Conservation (phyloP, 176 grass and related monocot genomes). For the Alopecurus myosuroides region DNA sequence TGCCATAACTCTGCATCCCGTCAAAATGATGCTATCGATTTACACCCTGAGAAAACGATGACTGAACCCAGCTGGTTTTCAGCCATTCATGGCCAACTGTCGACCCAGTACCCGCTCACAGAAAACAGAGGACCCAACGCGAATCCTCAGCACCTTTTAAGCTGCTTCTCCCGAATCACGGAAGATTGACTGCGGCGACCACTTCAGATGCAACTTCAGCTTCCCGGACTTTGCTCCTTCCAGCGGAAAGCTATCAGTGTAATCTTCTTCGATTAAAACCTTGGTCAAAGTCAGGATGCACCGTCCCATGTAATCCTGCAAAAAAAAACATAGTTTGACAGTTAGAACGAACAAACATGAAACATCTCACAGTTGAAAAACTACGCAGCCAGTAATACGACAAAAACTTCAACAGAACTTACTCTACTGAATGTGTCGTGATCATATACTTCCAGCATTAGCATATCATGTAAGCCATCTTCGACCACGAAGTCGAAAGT, state of each 20-base stretch:
- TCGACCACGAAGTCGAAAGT: conserved; percentile 92
- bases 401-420: conserved; percentile 17
- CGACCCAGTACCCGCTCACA: neutral
- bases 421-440: conserved; percentile 94
- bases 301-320: conserved; percentile 79
- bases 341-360: neutral
- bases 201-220: conserved; percentile 86
- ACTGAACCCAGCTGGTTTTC: neutral
- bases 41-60: conserved; percentile 19
- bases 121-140: neutral
- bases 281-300: conserved; percentile 87
- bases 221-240: conserved; percentile 80
- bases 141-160: conserved; percentile 18
- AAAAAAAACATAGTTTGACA: conserved; percentile 8
- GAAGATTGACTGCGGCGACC: conserved; percentile 65
- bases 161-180: conserved; percentile 34
- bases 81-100: neutral
- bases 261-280: conserved; percentile 81
- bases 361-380: neutral
- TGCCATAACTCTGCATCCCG: neutral
- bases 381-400: neutral
- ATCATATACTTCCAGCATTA: conserved; percentile 91
- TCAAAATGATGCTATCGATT: neutral
- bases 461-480: conserved; percentile 97
- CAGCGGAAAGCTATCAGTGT: conserved; percentile 59